Conservation (phyloP, 139 green algal species). For the Chlorella sp. region DNA sequence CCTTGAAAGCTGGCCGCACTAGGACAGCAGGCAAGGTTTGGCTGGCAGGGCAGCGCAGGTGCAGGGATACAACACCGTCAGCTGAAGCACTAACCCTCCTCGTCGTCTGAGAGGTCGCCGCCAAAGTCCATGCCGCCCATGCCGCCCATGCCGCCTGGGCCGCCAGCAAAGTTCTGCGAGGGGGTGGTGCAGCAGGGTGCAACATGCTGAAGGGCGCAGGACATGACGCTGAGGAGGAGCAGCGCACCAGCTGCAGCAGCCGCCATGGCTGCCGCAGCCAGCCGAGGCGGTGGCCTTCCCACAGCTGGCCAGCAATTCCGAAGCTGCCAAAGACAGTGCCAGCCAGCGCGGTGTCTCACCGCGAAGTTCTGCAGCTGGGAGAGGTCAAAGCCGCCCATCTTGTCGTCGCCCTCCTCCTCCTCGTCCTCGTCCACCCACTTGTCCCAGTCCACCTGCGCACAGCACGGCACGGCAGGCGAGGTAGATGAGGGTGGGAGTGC, state of each 20-base stretch:
- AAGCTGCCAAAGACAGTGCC: too few species aligned
- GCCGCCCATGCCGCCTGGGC: slow-evolving; percentile 5
- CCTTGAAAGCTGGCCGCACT: too few species aligned
- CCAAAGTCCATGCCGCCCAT: slow-evolving; percentile 35
- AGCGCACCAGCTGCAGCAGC: neutral
- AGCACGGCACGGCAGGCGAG: too few species aligned
- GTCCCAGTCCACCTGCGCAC: slow-evolving; percentile 54
- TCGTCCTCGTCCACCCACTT: slow-evolving; percentile 79
- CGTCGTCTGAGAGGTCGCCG: neutral
- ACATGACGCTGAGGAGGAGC: neutral
- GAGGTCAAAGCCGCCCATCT: slow-evolving; percentile 53
- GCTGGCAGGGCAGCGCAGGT: neutral
- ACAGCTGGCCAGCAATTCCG: too few species aligned
- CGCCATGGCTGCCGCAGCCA: too few species aligned
- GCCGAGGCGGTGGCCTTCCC: too few species aligned
- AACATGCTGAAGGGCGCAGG: neutral
- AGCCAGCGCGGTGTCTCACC: neutral
- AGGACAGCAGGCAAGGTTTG: neutral
- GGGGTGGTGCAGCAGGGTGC: neutral
- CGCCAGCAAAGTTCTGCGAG: slow-evolving; percentile 40
- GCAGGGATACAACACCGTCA: neutral
- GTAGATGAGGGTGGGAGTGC: too few species aligned
- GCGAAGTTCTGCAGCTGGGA: slow-evolving; percentile 42
- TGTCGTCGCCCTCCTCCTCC: slow-evolving; percentile 56
- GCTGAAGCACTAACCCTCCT: neutral